These are phyloP conservation scores for Biscogniauxia mediterranea DNA, from an alignment of 2,329 filamentous ascomycete genomes.

Conservation along the genomic window DNA sequence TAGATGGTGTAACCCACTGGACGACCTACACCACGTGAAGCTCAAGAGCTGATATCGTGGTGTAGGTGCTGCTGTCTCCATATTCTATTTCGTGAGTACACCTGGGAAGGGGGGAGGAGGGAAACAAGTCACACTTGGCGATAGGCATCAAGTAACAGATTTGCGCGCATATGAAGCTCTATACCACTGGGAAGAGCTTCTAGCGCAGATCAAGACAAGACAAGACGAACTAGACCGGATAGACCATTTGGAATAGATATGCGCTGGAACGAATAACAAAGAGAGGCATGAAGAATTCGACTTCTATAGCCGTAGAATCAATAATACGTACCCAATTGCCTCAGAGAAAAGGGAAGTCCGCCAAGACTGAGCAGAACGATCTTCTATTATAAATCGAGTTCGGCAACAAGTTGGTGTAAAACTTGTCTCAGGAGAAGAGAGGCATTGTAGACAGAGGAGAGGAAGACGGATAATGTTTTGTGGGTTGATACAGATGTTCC, in stretches of 20 bases:
- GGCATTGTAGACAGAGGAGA: not conserved
- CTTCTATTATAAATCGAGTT: not conserved
- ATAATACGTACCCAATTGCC: slow-evolving; percentile 19
- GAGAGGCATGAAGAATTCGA: slow-evolving; percentile 10
- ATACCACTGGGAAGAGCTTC: not conserved
- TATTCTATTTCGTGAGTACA: not conserved
- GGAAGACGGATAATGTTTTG: not conserved
- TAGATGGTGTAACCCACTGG: not conserved
- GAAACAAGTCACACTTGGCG: not conserved
- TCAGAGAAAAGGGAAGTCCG: slow-evolving; percentile 10
- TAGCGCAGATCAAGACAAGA: slow-evolving; percentile 4
- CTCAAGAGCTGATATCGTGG: not conserved
- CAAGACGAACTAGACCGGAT: not conserved
- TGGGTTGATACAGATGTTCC: not conserved
- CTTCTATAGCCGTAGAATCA: slow-evolving; percentile 4
- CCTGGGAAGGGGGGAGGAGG: not conserved
- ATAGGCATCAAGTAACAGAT: not conserved
- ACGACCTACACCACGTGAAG: not conserved
- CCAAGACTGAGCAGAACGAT: not conserved
- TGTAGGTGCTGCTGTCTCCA: not conserved
- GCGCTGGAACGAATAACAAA: not conserved
- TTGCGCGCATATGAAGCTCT: not conserved
- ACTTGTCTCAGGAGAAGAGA: not conserved
- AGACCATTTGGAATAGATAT: not conserved
- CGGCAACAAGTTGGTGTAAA: not conserved